Evolutionary conservation across 139 green algal species (phyloP).

Genomic region (Coccomyxa sp.): DNA sequence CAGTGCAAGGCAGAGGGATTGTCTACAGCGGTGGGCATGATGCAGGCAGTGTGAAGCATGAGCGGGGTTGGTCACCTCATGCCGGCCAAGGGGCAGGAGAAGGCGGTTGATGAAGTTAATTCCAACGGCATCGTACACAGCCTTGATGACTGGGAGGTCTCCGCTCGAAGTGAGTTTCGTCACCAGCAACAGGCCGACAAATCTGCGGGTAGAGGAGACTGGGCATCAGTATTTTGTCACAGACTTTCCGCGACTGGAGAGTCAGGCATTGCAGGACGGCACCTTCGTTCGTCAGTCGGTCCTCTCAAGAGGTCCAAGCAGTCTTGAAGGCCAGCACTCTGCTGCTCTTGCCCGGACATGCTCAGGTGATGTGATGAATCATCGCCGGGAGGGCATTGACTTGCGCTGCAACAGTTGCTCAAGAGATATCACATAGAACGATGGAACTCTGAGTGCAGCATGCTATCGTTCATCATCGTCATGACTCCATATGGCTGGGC

Average conservation of each 20-base stretch:
- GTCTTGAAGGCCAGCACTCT: conserved; percentile 10
- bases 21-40: neutral
- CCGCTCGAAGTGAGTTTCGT: conserved; percentile 53
- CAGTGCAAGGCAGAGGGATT: too few relatives aligned
- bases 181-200: conserved; percentile 72
- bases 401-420: too few relatives aligned
- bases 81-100: conserved; percentile 50
- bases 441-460: too few relatives aligned
- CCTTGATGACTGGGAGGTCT: conserved; percentile 17
- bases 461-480: too few relatives aligned
- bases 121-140: conserved; percentile 53
- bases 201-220: conserved; percentile 31
- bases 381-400: too few relatives aligned
- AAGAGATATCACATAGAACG: too few relatives aligned
- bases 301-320: conserved; percentile 15
- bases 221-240: neutral
- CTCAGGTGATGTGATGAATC: too few relatives aligned
- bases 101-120: conserved; percentile 53
- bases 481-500: too few relatives aligned
- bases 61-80: neutral
- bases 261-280: neutral
- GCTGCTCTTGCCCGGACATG: too few relatives aligned
- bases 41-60: neutral
- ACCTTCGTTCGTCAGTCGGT: conserved; percentile 16
- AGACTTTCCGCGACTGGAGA: too few relatives aligned